These are phyloP conservation scores for Nemania serpens DNA, from an alignment of 2,329 filamentous ascomycete genomes.

Conservation along the genomic window DNA sequence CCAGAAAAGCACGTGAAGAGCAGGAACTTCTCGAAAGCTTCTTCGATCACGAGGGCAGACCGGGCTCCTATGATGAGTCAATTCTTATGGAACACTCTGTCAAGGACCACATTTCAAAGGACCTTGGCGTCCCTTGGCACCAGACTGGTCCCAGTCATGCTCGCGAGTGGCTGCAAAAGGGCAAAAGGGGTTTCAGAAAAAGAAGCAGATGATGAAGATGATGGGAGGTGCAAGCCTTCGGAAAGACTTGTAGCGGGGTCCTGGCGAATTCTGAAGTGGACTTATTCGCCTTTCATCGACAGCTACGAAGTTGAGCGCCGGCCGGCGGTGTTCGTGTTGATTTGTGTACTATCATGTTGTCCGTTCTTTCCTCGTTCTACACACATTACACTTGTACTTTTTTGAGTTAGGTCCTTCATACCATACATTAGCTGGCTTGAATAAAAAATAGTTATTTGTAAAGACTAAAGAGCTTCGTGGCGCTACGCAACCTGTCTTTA, in stretches of 20 bases:
- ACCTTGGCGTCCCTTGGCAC: conserved; percentile 33
- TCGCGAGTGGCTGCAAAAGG: conserved; percentile 28
- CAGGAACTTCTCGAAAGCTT: conserved; percentile 19
- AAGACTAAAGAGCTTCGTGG: no score
- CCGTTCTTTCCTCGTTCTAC: no score
- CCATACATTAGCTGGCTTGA: no score
- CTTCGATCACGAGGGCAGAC: conserved; percentile 15
- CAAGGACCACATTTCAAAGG: conserved; percentile 35
- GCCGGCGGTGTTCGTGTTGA: no score
- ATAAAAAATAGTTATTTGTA: no score
- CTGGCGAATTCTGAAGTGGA: no score
- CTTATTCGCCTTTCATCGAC: no score
- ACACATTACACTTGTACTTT: no score
- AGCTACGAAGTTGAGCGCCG: no score
- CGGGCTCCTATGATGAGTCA: not conserved
- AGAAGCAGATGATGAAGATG: conserved; percentile 26
- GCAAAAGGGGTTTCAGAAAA: conserved; percentile 30
- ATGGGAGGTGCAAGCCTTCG: conserved; percentile 13
- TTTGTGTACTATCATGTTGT: no score
- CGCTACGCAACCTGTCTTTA: no score
- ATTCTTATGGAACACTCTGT: conserved; percentile 1
- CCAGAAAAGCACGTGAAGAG: conserved; percentile 4
- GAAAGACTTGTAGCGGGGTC: conserved; percentile 22
- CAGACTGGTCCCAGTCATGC: conserved; percentile 30
- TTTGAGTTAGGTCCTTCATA: no score